These are phyloP conservation scores for Daldinia sp. DNA, from an alignment of 2,329 filamentous ascomycete species.

Conservation along the genomic window DNA sequence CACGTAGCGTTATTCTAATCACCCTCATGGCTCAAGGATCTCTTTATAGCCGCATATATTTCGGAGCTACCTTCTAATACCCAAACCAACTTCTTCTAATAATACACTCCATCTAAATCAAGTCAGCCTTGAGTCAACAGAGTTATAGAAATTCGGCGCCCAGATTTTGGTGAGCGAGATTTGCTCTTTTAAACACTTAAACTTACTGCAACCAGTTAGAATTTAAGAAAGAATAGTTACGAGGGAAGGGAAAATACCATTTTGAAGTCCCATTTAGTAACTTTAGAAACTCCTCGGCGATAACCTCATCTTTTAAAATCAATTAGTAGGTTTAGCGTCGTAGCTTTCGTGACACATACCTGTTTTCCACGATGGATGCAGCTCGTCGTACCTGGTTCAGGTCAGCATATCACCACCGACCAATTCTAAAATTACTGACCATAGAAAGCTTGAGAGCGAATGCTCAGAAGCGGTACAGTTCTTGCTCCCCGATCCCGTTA, in stretches of 20 bases:
- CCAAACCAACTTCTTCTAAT: not conserved
- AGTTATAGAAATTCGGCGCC: too few relatives aligned
- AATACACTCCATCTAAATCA: not conserved
- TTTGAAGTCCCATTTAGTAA: not conserved
- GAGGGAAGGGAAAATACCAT: not conserved
- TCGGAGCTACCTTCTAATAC: too few relatives aligned
- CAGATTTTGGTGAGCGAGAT: not conserved
- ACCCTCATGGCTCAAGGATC: too few relatives aligned
- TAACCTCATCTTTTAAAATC: not conserved
- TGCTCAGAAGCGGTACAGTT: slow-evolving; percentile 56
- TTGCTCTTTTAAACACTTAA: not conserved
- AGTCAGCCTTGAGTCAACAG: not conserved
- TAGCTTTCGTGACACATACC: not conserved
- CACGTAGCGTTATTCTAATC: too few relatives aligned
- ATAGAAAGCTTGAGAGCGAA: slow-evolving; percentile 72
- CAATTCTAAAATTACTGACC: slow-evolving; percentile 58
- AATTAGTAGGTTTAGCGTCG: not conserved
- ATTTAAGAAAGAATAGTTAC: not conserved
- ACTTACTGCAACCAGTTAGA: not conserved
- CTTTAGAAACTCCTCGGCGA: not conserved
- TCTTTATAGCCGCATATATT: too few relatives aligned
- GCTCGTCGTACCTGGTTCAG: slow-evolving; percentile 67
- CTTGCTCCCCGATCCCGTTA: slow-evolving; percentile 38
- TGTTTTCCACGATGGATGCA: slow-evolving; percentile 75
- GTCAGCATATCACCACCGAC: slow-evolving; percentile 11